These are phyloP conservation scores for Stagonosporopsis cucurbitacearum DNA, from an alignment of 2,329 filamentous ascomycete genomes.

Conservation along the genomic window DNA sequence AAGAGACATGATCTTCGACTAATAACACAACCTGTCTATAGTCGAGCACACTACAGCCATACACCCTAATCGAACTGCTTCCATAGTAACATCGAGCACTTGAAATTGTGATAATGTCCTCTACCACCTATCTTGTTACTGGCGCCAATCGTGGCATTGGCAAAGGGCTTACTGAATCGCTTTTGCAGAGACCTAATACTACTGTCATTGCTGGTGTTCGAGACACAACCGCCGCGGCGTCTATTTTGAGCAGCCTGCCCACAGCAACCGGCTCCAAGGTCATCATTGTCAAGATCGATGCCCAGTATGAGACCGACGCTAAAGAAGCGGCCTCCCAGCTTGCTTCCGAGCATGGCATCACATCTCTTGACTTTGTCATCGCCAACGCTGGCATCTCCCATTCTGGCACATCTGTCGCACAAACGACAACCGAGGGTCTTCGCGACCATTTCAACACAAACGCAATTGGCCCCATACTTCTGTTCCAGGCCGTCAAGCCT, in stretches of 20 bases:
- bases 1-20: background rate
- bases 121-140: background rate
- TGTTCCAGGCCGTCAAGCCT: background rate
- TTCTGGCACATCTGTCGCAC: background rate
- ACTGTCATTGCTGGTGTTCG: background rate
- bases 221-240: background rate
- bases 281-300: background rate
- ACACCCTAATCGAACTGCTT: no score
- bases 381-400: background rate
- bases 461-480: background rate
- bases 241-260: background rate
- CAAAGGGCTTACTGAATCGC: background rate
- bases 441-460: constrained; percentile 1
- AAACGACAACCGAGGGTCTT: background rate
- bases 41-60: background rate
- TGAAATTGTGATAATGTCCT: no score
- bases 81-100: no score
- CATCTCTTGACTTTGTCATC: background rate
- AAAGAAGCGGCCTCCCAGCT: constrained; percentile 1
- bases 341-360: background rate
- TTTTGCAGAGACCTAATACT: background rate
- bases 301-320: background rate
- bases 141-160: background rate
- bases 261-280: background rate
- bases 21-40: background rate